Evolutionary conservation across 306 rosid species (phyloP).

Genomic region (Corylus avellana): DNA sequence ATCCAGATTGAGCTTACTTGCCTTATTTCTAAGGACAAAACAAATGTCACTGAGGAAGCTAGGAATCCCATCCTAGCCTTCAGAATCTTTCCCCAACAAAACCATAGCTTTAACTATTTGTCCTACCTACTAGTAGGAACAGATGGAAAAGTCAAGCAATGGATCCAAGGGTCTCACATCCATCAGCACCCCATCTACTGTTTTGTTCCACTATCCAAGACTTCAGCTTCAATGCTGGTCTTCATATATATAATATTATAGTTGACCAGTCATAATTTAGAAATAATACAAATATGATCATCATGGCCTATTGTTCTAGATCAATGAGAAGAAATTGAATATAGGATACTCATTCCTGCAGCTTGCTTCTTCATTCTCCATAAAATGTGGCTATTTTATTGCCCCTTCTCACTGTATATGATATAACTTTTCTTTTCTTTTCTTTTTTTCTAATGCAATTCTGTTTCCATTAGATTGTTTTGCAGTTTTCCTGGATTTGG

Average conservation of each 20-base stretch:
- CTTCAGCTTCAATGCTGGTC: neutral
- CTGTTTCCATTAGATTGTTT: neutral
- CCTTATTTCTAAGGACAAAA: neutral
- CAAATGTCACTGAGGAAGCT: neutral
- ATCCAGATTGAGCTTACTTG: neutral
- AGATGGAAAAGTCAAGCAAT: neutral
- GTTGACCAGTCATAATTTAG: neutral
- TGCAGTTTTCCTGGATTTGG: neutral
- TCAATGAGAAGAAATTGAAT: neutral
- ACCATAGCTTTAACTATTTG: neutral
- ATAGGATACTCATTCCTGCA: neutral
- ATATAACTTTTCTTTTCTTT: no score
- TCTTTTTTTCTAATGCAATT: neutral
- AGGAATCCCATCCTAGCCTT: neutral
- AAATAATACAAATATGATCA: neutral
- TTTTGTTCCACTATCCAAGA: neutral
- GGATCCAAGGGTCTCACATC: constrained; percentile 6
- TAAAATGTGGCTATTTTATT: neutral
- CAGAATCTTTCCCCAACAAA: neutral
- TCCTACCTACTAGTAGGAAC: neutral
- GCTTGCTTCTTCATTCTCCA: neutral
- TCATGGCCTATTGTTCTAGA: neutral
- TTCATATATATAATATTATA: neutral
- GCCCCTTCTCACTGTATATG: neutral
- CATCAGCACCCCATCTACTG: neutral